Evolutionary conservation across 78 protist genomes (phyloP), one percentile per base, ranked within the genome.

Genomic region (Dictyostelium capitatum): DNA sequence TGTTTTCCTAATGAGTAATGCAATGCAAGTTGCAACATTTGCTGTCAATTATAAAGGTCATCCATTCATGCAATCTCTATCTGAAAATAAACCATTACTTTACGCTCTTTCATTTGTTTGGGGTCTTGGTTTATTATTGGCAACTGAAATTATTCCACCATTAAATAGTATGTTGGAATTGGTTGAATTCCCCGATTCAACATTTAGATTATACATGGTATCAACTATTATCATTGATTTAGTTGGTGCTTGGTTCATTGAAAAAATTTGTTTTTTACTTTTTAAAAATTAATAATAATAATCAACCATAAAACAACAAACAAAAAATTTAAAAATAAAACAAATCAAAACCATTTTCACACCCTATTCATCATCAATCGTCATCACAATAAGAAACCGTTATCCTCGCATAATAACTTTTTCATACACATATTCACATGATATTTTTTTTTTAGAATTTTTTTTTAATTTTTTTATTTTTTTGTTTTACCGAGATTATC

Each of bases 31-130:
- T 9, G 78, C 97, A 12, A 98, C 98, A 19, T 98, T 98, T 81
- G 98, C 96, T 28, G 91, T 96, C 79, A 98, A 98, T 53, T 98
- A 98, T 95, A 90, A 84, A 69, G 96, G 96, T 51, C 96, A 94
- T 51, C 96, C 97, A 50, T 96, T 92, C 92, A 96, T 96, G 97
- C 85, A 91, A 67, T 32, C 83, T 23, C 78, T 96, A 4, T 25
- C 23, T n/a, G 97, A 96, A 79, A 96, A 96, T 51, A 74, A 57
- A 46, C 94, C 85, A 37, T 46, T 96, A 19, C 50, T 79, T 11
- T 78, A 73, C 46, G 80, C 69, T 69, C 80, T 92, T 17, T 79
- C 89, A 6, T 15, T 37, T 77, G 83, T 83, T 43, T 82, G 95
- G 89, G 75, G 65, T 20, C 11, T 90, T 15, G 82, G 89, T 43